phyloP scores from a whole-genome alignment of 768 basidiomycete species.

The Mycena kentingensis region DNA sequence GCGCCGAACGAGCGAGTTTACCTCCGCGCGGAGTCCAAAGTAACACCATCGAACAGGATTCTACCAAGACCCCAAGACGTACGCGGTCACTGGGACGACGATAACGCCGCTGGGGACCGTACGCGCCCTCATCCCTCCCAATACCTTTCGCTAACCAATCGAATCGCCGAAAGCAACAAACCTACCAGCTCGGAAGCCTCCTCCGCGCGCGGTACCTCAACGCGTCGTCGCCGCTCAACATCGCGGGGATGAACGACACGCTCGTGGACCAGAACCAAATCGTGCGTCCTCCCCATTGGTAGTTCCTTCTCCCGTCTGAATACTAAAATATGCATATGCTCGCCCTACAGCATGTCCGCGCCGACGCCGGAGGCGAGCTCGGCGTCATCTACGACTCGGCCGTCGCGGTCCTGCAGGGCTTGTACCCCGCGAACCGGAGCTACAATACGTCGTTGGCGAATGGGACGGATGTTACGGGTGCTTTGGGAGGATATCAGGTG shows the following conservation, averaged over 20 bases:
- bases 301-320: not conserved
- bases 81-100: conserved; percentile 55
- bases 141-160: conserved; percentile 1
- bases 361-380: conserved; percentile 71
- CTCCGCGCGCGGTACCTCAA: conserved; percentile 59
- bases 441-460: conserved; percentile 66
- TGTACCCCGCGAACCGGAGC: conserved; percentile 53
- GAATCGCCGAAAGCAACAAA: conserved; percentile 47
- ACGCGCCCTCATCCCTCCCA: conserved; percentile 23
- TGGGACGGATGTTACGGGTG: conserved; percentile 57
- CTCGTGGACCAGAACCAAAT: conserved; percentile 42
- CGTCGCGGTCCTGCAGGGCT: conserved; percentile 66
- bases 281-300: conserved; percentile 11
- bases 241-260: conserved; percentile 43
- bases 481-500: conserved; percentile 66
- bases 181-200: conserved; percentile 55
- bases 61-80: conserved; percentile 62
- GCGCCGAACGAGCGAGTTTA: no score
- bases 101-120: conserved; percentile 73
- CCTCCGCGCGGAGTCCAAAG: not conserved
- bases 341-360: conserved; percentile 40
- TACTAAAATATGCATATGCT: not conserved
- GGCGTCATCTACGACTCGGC: conserved; percentile 70
- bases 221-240: conserved; percentile 52
- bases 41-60: conserved; percentile 43